Percentiles rank a stretch among this genome's conserved stretches.
Evolutionary conservation across 306 rosid species (phyloP).

Genomic region (Cucumis melo): DNA sequence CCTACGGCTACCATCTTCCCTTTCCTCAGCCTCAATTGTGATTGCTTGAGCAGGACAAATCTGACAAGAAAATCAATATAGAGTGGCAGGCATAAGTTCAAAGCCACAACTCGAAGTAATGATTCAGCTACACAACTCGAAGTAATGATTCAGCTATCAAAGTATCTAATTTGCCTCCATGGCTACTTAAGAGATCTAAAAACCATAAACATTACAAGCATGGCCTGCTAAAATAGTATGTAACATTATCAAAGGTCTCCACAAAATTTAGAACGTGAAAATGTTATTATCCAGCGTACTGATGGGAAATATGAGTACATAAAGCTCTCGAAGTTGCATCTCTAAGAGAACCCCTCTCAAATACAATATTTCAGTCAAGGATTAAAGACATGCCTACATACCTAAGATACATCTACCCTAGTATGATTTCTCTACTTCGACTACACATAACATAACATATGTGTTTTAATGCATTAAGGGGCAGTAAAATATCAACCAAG

Average conservation of each 20-base stretch:
- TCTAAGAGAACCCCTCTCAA: neutral
- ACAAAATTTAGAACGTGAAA: neutral
- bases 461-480: neutral
- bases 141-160: neutral
- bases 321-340: neutral
- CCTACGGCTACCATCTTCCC: conserved; percentile 99
- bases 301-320: neutral
- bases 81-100: neutral
- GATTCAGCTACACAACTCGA: neutral
- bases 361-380: neutral
- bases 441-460: neutral
- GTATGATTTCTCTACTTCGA: neutral
- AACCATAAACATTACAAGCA: neutral
- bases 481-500: neutral
- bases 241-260: neutral
- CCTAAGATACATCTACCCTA: neutral
- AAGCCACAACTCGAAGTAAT: neutral
- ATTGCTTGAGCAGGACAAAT: conserved; percentile 98
- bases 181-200: neutral
- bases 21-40: conserved; percentile 96
- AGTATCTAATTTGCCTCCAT: neutral
- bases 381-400: neutral
- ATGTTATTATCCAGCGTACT: neutral
- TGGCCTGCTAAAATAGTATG: neutral
- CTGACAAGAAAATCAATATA: conserved; percentile 17